Evolutionary conservation across 164 flowering plant genomes (phyloP), one percentile per base, ranked within the genome.

Genomic region (Warburgia ugandensis): DNA sequence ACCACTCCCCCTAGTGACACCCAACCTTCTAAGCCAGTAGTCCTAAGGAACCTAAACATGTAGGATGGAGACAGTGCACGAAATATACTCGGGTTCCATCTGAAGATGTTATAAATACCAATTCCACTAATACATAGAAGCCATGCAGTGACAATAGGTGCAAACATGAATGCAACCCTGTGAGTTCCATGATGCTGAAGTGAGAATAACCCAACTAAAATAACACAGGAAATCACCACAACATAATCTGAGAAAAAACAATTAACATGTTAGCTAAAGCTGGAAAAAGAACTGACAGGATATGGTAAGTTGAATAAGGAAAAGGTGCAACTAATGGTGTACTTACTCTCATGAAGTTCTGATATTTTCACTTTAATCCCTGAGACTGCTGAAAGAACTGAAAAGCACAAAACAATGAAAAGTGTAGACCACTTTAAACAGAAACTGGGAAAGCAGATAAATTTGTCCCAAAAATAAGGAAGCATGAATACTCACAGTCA

Each of bases 371-470:
- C 51, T 61, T 56, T 55, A 46, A 79, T 56, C 0, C 90, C 86
- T 20, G 83, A 77, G 56, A 83, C 86, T 51, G 86, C 90, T 23
- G 86, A 78, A 59, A 83, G 77, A 67, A 80, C 90, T 80, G 80
- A 26, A 67, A 45, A 50, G n/a, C 6, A 14, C 1, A 25, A 50
- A 33, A 6, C 12, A 25, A 36, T 13, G 2, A 13, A n/a, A 25
- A 1, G 25, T 48, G 10, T 50, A 19, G n/a, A 19, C 19, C 12
- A 50, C 5, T 37, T 1, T 25, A 36, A 14, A n/a, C 48, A 44
- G 48, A 27, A 28, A 3, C 29, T 14, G 10, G 19, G 2, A 12
- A 1, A n/a, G 30, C 48, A 45, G 27, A 45, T 25, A 17, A 42
- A 4, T 21, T 41, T 16, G 46, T 16, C 11, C 10, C 21, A 20